Evolutionary conservation across 2,329 filamentous ascomycete species (phyloP), one percentile per base, ranked within the genome.

Genomic region (Ploettnerulaceae sp.): DNA sequence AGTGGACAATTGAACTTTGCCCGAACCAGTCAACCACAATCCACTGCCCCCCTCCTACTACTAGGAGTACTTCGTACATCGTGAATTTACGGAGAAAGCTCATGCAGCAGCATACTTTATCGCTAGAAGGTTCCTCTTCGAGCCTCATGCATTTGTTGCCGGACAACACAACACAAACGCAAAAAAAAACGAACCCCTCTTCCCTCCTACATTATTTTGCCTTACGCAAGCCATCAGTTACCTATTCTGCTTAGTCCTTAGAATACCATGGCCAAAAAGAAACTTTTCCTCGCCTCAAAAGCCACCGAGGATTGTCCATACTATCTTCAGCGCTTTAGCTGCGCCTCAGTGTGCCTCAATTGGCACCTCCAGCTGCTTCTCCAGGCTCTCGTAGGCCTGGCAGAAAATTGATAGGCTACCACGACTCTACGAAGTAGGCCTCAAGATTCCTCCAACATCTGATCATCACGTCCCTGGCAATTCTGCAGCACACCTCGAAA

Each of bases 81-180:
- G 21, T 22, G 34, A 25, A 25, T 5, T 29, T 21, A 21, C 17
- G 25, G 24, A 29, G 39, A 34, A 42, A 40, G 31, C 22, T 36
- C 18, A 22, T 51, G 49, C 48, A 40, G 46, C n/a, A n/a, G n/a
- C n/a, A n/a, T n/a, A 25, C 32, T 49, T 38, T 44, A 45, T 46
- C 22, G 45, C 42, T 44, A 49, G 44, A 36, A 25, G 26, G 36
- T 9, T 24, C 37, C 34, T 14, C 48, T 55, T 45, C 29, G 26
- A 51, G 46, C 39, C 24, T 25, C 26, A 24, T 51, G 47, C 49
- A 49, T 47, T n/a, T n/a, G n/a, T n/a, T n/a, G n/a, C n/a, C n/a
- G n/a, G n/a, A n/a, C n/a, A n/a, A n/a, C n/a, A n/a, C n/a, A n/a
- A n/a, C n/a, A n/a, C n/a, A n/a, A n/a, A n/a, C n/a, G n/a, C n/a